phyloP scores from a whole-genome alignment of 768 basidiomycete species.

The Crepidotus variabilis region DNA sequence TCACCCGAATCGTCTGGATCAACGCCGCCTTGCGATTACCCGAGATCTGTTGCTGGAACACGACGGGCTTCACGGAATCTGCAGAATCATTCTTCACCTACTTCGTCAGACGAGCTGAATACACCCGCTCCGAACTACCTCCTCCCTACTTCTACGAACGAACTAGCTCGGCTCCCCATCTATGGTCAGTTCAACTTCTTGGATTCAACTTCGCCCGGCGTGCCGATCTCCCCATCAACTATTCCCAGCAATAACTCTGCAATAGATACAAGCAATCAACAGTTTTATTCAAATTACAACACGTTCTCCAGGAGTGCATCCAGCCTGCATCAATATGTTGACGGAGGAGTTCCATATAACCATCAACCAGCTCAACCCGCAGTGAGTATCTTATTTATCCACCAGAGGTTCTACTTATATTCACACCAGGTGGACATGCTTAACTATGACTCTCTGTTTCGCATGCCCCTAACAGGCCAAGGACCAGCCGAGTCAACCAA shows the following conservation, averaged over 20 bases:
- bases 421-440: neutral
- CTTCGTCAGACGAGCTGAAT: conserved; percentile 6
- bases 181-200: conserved; percentile 38
- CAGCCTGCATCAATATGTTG: neutral
- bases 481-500: neutral
- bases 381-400: conserved; percentile 1
- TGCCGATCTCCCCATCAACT: conserved; percentile 8
- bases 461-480: neutral
- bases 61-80: conserved; percentile 22
- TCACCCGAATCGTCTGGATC: conserved; percentile 4
- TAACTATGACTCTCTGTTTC: neutral
- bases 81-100: conserved; percentile 6
- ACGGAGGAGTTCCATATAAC: conserved; percentile 1
- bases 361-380: conserved; percentile 5
- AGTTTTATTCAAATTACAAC: conserved; percentile 4
- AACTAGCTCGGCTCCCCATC: conserved; percentile 52
- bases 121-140: conserved; percentile 23
- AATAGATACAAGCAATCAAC: neutral
- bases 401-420: neutral
- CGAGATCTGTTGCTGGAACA: conserved; percentile 22
- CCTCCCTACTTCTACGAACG: conserved; percentile 54
- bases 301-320: neutral
- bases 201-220: conserved; percentile 18
- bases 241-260: neutral
- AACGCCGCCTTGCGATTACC: conserved; percentile 12